Conservation (phyloP, 176 grass and related monocot genomes). For the Hordeum marinum region DNA sequence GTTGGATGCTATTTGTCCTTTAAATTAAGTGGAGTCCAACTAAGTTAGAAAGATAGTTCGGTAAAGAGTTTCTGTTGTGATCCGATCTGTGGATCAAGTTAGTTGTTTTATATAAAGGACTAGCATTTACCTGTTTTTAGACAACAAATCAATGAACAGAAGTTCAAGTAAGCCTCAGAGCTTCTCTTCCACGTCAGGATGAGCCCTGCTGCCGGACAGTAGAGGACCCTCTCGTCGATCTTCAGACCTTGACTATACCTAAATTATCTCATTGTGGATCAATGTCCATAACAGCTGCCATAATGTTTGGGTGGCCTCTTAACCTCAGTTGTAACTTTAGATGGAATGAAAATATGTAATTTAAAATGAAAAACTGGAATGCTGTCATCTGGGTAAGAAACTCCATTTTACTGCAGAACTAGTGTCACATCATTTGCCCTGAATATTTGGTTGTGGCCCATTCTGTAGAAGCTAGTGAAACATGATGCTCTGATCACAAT, state of each 20-base stretch:
- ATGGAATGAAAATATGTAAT: neutral
- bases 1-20: neutral
- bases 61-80: neutral
- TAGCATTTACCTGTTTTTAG: neutral
- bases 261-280: neutral
- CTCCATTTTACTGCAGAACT: neutral
- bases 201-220: neutral
- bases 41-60: too few relatives aligned
- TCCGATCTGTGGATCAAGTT: neutral
- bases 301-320: constrained; percentile 1
- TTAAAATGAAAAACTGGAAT: neutral
- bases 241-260: neutral
- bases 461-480: neutral
- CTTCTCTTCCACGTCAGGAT: neutral
- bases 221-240: neutral
- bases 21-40: neutral
- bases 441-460: constrained; percentile 12
- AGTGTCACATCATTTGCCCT: neutral
- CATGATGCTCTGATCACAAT: neutral
- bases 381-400: constrained; percentile 12
- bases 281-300: neutral
- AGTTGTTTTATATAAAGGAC: neutral
- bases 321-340: constrained; percentile 3
- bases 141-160: neutral
- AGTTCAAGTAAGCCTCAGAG: neutral